Percentiles rank a stretch among this genome's conserved stretches.
Evolutionary conservation across 345 rosid species (phyloP).

Genomic region (Pistacia integerrima): DNA sequence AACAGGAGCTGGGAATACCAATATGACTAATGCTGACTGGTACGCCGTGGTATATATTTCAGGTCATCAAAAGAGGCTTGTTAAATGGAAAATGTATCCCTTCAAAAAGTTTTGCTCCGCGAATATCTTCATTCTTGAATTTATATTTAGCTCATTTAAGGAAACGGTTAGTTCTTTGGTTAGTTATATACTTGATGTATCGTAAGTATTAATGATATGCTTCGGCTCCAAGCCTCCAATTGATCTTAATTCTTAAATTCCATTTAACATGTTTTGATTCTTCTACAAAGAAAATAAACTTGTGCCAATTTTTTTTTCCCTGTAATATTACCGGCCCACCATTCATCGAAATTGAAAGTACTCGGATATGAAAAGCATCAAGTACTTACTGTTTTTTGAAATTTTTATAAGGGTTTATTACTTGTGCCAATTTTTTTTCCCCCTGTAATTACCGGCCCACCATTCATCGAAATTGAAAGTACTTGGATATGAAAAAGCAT

Average conservation of each 20-base stretch:
- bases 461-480: too few relatives aligned
- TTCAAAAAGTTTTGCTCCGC: conserved; percentile 23
- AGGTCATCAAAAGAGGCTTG: conserved; percentile 13
- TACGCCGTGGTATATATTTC: conserved; percentile 11
- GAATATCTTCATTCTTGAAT: conserved; percentile 21
- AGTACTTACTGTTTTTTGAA: too few relatives aligned
- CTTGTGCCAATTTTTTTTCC: not conserved
- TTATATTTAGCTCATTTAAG: conserved; percentile 9
- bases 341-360: too few relatives aligned
- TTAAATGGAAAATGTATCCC: conserved; percentile 3
- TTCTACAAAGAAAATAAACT: not conserved
- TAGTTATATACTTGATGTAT: conserved; percentile 7
- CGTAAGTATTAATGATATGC: not conserved
- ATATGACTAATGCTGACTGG: conserved; percentile 24
- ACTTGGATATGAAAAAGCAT: too few relatives aligned
- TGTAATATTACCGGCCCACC: too few relatives aligned
- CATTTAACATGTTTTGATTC: not conserved
- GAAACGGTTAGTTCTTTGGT: conserved; percentile 22
- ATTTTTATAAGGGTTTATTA: too few relatives aligned
- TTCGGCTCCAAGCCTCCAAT: not conserved
- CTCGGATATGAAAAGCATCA: too few relatives aligned
- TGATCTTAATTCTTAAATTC: not conserved
- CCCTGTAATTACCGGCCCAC: too few relatives aligned
- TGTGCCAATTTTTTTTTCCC: not conserved
- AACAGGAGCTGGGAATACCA: conserved; percentile 1